phyloP scores from a whole-genome alignment of 140 eudicot genomes.

The Oenanthe javanica region DNA sequence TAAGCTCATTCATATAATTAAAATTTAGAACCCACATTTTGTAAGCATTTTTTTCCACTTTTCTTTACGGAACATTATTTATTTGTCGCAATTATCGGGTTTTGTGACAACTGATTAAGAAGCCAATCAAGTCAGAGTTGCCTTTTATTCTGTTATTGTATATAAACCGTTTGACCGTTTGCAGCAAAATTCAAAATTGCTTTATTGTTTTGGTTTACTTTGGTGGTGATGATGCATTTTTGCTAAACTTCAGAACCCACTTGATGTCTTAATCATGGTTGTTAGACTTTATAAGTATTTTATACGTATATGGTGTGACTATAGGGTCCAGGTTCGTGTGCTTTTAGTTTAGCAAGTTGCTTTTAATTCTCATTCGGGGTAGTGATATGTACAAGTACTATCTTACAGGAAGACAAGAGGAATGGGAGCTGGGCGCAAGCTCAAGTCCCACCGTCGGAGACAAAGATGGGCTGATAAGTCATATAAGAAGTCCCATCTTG shows the following conservation, averaged over 20 bases:
- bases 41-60: background rate
- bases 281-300: background rate
- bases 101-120: background rate
- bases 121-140: background rate
- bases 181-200: background rate
- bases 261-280: background rate
- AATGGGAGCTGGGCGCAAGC: conserved; percentile 20
- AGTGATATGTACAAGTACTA: background rate
- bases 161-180: no score
- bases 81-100: background rate
- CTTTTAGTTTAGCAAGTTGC: background rate
- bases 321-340: background rate
- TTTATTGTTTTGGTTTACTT: background rate
- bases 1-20: background rate
- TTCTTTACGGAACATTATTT: no score
- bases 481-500: conserved; percentile 14
- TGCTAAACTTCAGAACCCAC: background rate
- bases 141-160: background rate
- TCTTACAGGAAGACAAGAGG: conserved; percentile 13
- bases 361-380: background rate
- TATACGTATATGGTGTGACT: background rate
- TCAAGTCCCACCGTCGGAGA: conserved; percentile 12
- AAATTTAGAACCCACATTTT: background rate
- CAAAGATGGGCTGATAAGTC: conserved; percentile 15
- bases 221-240: background rate